phyloP scores from a whole-genome alignment of 2,329 filamentous ascomycete genomes.

The Simplicillium aogashimaense region DNA sequence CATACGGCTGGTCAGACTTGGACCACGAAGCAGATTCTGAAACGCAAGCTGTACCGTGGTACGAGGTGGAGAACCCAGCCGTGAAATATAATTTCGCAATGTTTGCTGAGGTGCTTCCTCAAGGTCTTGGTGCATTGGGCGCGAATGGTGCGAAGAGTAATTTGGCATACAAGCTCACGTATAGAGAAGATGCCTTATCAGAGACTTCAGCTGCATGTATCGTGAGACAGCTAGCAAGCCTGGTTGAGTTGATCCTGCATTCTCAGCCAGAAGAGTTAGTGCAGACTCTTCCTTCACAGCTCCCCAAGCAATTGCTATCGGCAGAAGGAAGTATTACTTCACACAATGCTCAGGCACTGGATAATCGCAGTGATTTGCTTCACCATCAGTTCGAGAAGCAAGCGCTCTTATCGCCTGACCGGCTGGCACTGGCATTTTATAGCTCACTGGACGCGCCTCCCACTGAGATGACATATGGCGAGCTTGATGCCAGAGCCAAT shows the following conservation, averaged over 20 bases:
- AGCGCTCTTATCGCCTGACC: constrained; percentile 9
- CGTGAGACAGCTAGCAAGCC: constrained; percentile 10
- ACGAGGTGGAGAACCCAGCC: no score
- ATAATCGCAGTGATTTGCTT: constrained; percentile 8
- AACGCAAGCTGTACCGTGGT: no score
- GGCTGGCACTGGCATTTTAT: constrained; percentile 10
- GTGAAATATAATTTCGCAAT: no score
- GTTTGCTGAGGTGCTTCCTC: no score
- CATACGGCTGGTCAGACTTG: constrained; percentile 9
- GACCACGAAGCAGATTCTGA: no score
- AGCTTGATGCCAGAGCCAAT: constrained; percentile 23
- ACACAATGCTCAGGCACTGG: neutral
- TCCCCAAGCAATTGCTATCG: constrained; percentile 10
- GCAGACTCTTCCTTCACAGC: constrained; percentile 5
- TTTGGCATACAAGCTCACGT: no score
- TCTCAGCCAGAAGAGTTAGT: constrained; percentile 4
- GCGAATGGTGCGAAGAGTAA: no score
- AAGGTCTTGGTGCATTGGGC: no score
- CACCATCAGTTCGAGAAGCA: constrained; percentile 15
- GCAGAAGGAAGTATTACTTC: constrained; percentile 12
- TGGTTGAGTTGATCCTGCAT: constrained; percentile 7
- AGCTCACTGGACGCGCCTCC: constrained; percentile 13
- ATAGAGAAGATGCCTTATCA: constrained; percentile 6
- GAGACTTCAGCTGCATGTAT: constrained; percentile 8
- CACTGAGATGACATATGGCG: constrained; percentile 19